Evolutionary conservation across 1,139 yeast genomes (phyloP), one percentile per base, ranked within the genome.

Genomic region (Nadsonia starkeyi-henricii): DNA sequence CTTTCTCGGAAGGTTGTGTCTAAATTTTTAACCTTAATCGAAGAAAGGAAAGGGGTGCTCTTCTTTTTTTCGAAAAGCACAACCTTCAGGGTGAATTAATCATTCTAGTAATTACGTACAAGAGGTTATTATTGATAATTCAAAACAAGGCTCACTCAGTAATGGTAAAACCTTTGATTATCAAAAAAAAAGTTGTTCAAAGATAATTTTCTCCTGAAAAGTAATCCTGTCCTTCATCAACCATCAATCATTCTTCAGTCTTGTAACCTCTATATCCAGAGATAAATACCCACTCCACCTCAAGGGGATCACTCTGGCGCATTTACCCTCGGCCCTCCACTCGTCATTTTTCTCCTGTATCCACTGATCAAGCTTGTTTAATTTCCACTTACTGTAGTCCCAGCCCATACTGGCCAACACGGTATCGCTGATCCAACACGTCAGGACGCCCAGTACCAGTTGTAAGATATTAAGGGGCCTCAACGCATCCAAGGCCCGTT

Each of bases 361-460:
- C 56, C 71, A 78, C 0, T 53, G 51, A 48, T 80, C 85, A 45
- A 82, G 60, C 20, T 64, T 61, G 1, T 56, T 54, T 19, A 75
- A 57, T 28, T 66, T 54, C 52, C 66, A 39, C 21, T 62, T 48
- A 65, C 66, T 53, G 58, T 59, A 20, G 59, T 33, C 39, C 39
- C 39, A 33, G 4, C 39, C 39, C 5, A 15, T 33, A 15, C 56
- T 37, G n/a, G 51, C 56, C 58, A 46, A 64, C 51, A 62, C 55
- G 64, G 44, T 55, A 36, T 58, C 58, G 55, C 64, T 55, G 7
- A 60, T n/a, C 58, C 71, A 69, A 28, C 72, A 71, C 0, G 81
- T 70, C 0, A 79, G 39, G n/a, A 72, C 51, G 45, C 80, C 83
- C 1, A 76, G 44, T 0, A 71, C 37, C 37, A 68, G 63, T 49